These are phyloP conservation scores for Guadua angustifolia DNA, from an alignment of 176 grass and related monocot species.

Conservation along the genomic window DNA sequence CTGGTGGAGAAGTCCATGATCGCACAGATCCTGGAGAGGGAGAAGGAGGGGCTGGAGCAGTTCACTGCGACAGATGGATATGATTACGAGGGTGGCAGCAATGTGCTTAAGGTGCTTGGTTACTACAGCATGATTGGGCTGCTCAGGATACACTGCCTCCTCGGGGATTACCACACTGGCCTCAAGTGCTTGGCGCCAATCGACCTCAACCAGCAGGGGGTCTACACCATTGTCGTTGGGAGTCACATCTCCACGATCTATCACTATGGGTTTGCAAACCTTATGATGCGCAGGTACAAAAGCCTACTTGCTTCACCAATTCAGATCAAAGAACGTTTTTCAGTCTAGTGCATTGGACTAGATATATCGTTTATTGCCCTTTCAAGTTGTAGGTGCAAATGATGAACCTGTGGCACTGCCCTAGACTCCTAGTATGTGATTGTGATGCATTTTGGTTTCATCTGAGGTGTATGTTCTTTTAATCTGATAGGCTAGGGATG, in stretches of 20 bases:
- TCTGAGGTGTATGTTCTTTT: not conserved
- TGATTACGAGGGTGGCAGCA: slow-evolving; percentile 92
- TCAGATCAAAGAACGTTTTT: not conserved
- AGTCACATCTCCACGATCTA: slow-evolving; percentile 98
- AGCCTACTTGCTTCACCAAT: not conserved
- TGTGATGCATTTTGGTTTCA: not conserved
- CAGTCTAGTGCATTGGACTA: not conserved
- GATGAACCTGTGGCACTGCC: not conserved
- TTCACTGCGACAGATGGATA: slow-evolving; percentile 87
- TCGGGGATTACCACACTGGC: slow-evolving; percentile 91
- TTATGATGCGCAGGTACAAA: slow-evolving; percentile 87
- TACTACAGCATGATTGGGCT: slow-evolving; percentile 99
- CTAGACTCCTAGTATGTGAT: not conserved
- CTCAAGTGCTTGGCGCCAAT: slow-evolving; percentile 90
- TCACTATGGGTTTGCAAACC: slow-evolving; percentile 90
- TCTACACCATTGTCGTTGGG: slow-evolving; percentile 93
- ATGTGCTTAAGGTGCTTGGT: slow-evolving; percentile 95
- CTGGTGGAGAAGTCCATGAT: slow-evolving; percentile 98
- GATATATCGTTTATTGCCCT: not conserved
- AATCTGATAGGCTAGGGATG: not conserved
- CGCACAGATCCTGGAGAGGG: slow-evolving; percentile 83
- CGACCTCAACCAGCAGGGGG: slow-evolving; percentile 93
- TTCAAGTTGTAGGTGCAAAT: not conserved
- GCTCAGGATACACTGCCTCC: slow-evolving; percentile 95
- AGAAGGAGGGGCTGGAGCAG: slow-evolving; percentile 92